Base-by-base conservation (phyloP, 805 yeast species). In the Saturnispora kantuleensis region DNA sequence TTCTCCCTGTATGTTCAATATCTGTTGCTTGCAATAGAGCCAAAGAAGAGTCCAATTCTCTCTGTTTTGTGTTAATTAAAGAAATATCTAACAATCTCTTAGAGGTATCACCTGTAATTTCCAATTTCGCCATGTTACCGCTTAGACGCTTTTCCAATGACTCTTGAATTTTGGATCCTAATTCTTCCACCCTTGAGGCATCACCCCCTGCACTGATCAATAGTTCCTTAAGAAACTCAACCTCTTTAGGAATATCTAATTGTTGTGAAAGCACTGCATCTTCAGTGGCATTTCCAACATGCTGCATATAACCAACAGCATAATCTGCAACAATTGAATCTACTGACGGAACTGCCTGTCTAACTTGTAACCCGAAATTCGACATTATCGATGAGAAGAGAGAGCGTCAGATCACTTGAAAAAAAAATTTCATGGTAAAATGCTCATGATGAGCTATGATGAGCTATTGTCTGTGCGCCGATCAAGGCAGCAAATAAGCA, bases 271-370 rank as follows among this genome's bases (percentile, higher is more conserved):
- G 68, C n/a, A 85, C 93, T 29, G 88, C 79, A 61, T 88, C 95
- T 51, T 78, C 81, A 0, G 93, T 86, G 15, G 84, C 71, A 41
- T 69, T 70, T n/a, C 87, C 77, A 15, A 93, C 67, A 65, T 88
- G 89, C 47, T 82, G 81, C 44, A 87, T 82, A 56, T 89, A 93
- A 1, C 98, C 98, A 33, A 82, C 81, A 3, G 95, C 94, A 60
- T 93, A 93, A 50, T 88, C 93, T 1, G 81, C 73, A 15, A 93
- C 95, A 10, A 88, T 77, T 1, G 89, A 81, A 56, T 93, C 98
- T 38, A 93, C 73, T 0, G 83, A 70, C 3, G 95, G 89, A 3
- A 81, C 93, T 0, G 96, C 90, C 61, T 82, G 85, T 49, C 96
- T 82, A 7, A 89, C 79, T 58, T 83, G 87, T 18, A 61, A 50